Conservation (phyloP, 257 asterid genomes). For the Gentiana dahurica region DNA sequence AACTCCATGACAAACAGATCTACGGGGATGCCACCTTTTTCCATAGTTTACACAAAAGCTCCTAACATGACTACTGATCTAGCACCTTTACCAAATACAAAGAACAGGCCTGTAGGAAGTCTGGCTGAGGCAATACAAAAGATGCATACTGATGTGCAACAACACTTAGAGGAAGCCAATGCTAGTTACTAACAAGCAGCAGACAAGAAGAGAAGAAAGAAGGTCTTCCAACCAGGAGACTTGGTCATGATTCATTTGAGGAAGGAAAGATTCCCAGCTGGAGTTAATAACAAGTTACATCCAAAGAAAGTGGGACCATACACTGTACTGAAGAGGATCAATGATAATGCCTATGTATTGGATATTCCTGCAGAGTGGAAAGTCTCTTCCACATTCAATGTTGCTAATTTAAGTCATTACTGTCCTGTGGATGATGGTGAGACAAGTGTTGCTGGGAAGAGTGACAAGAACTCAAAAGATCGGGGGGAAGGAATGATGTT, state of each 20-base stretch:
- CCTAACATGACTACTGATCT: background rate
- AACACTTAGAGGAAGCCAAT: background rate
- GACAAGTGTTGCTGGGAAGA: no score
- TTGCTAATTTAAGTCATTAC: background rate
- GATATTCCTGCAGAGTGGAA: background rate
- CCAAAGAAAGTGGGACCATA: background rate
- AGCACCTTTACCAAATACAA: background rate
- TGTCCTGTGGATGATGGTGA: background rate
- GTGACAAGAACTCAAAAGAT: no score
- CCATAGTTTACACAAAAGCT: background rate
- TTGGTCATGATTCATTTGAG: background rate
- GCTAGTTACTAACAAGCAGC: background rate
- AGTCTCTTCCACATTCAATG: background rate
- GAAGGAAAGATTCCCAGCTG: background rate
- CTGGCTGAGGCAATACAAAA: background rate
- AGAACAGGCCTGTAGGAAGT: no score
- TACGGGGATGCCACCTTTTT: no score
- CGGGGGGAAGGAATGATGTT: no score
- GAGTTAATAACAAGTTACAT: background rate
- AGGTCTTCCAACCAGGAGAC: background rate
- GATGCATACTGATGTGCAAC: background rate
- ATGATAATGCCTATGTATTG: background rate
- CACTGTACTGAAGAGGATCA: background rate
- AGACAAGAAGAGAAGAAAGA: background rate
- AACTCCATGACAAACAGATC: no score